phyloP scores from a whole-genome alignment of 2,329 filamentous ascomycete species.

The Daldinia sp. region DNA sequence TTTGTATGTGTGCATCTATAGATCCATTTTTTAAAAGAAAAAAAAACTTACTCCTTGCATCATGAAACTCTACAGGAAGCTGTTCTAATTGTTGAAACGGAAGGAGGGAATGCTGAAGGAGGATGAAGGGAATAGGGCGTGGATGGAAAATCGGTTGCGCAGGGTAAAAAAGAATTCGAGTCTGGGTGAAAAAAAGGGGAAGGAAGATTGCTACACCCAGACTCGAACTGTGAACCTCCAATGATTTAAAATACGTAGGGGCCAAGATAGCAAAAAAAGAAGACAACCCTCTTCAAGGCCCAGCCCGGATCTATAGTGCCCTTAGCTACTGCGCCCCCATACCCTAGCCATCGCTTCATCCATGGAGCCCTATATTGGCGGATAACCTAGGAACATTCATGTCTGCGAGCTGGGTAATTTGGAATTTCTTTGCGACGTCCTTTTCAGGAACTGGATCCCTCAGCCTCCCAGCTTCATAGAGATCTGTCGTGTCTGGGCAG shows the following conservation, averaged over 20 bases:
- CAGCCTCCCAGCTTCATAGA: background rate
- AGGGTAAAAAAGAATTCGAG: background rate
- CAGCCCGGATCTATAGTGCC: background rate
- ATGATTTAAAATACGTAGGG: background rate
- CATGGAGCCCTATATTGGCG: background rate
- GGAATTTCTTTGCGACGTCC: slow-evolving; percentile 17
- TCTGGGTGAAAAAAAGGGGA: background rate
- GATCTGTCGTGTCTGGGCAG: background rate
- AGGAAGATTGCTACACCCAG: background rate
- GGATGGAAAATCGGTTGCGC: background rate
- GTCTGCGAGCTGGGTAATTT: background rate
- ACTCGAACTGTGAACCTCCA: background rate
- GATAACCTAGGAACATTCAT: background rate
- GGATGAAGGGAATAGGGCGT: background rate
- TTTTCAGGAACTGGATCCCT: slow-evolving; percentile 1
- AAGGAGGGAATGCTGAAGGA: no score
- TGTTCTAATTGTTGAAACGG: no score
- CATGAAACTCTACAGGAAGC: no score
- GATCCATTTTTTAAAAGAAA: no score
- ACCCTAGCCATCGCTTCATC: background rate
- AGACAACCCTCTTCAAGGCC: background rate
- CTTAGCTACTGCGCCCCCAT: background rate
- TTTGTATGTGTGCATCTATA: no score
- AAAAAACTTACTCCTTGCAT: no score
- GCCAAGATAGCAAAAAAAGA: background rate